Base-by-base conservation (phyloP, 2,329 filamentous ascomycete genomes). In the Acarospora socialis region DNA sequence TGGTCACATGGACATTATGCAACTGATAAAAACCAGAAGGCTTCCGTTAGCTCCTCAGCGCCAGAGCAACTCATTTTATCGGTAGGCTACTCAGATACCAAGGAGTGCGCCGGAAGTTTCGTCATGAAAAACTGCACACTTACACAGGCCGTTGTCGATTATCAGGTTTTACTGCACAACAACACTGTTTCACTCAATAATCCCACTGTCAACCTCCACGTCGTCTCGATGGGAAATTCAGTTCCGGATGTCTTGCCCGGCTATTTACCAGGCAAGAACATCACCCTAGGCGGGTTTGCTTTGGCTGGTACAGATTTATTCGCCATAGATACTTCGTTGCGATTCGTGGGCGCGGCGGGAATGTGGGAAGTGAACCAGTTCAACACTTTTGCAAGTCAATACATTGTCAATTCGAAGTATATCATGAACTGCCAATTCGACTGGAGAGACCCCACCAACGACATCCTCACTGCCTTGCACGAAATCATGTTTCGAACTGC, bases 401-500 rank as follows among this genome's bases (percentile, higher is more conserved):
- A 39, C n/a, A n/a, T n/a, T n/a, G n/a, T n/a, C n/a, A n/a, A n/a
- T n/a, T n/a, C n/a, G n/a, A n/a, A n/a, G n/a, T n/a, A n/a, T n/a
- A n/a, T n/a, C 13, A 14, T 6, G 7, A 37, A 17, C 16, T 25
- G 30, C 21, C 18, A 33, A 18, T 19, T 41, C 10, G 21, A 16
- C 16, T 43, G 36, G 15, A 31, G 15, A 8, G 36, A 43, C 33
- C 38, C 40, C 4, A 29, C 36, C 2, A 21, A 22, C n/a, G 38
- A 38, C 16, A 21, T 42, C 14, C 29, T 42, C 7, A 26, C 19
- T 2, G 26, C 30, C 5, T 21, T 26, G 4, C 28, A 39, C 6
- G 36, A 41, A 14, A 12, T 43, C 9, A 43, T 43, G 26, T 43
- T 43, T 29, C 38, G 40, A 5, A 28, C 36, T 8, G 30, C 36